Conservation (phyloP, 164 flowering plant genomes). For the Warburgia ugandensis region DNA sequence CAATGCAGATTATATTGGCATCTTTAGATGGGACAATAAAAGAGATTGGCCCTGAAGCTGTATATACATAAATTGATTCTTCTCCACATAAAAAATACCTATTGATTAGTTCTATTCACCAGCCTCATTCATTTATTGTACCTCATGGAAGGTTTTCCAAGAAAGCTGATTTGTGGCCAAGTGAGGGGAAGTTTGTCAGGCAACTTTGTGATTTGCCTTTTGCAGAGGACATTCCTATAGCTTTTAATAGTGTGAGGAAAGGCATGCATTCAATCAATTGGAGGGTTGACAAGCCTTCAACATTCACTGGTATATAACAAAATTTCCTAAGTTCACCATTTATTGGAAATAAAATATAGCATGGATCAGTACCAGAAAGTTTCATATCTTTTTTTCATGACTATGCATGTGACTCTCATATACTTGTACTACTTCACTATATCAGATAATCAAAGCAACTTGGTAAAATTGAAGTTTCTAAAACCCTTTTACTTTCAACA, state of each 20-base stretch:
- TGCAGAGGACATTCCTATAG: slow-evolving; percentile 88
- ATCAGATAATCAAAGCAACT: too few species aligned
- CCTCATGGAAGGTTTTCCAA: slow-evolving; percentile 93
- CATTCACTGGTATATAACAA: slow-evolving; percentile 57
- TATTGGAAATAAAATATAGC: too few species aligned
- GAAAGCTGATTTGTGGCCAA: slow-evolving; percentile 77
- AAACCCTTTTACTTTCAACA: too few species aligned
- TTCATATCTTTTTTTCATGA: too few species aligned
- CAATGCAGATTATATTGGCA: slow-evolving; percentile 70
- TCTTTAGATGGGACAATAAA: slow-evolving; percentile 65
- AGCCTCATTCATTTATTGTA: slow-evolving; percentile 79
- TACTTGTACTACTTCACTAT: too few species aligned
- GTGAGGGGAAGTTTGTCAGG: slow-evolving; percentile 71
- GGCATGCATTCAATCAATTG: slow-evolving; percentile 92
- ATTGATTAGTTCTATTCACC: slow-evolving; percentile 59
- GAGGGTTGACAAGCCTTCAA: slow-evolving; percentile 83
- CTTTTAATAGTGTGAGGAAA: slow-evolving; percentile 76
- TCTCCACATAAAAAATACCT: slow-evolving; percentile 80
- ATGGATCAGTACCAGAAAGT: too few species aligned
- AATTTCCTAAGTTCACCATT: background rate
- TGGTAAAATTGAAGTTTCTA: too few species aligned
- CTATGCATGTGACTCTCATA: too few species aligned
- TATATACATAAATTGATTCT: slow-evolving; percentile 81
- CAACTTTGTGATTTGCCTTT: slow-evolving; percentile 89
- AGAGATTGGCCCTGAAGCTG: slow-evolving; percentile 67